These are phyloP conservation scores for Glomus cerebriforme DNA, from an alignment of 192 early-diverging fungal genomes.

Conservation along the genomic window DNA sequence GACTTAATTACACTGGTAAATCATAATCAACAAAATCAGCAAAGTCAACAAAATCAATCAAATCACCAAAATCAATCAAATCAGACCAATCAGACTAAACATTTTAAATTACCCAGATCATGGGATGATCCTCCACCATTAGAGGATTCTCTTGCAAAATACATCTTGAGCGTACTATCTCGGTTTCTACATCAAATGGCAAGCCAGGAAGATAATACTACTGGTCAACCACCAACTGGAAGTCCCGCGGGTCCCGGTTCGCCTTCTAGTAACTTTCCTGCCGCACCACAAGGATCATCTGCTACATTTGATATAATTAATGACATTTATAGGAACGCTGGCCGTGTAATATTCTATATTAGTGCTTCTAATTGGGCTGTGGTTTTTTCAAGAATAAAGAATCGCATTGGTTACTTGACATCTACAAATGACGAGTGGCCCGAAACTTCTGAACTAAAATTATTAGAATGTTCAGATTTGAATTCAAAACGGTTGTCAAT, in stretches of 20 bases:
- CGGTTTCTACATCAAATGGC: conserved; percentile 65
- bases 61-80: not conserved
- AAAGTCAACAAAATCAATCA: not conserved
- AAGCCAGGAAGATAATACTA: conserved; percentile 45
- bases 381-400: conserved; percentile 72
- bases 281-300: conserved; percentile 18
- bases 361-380: conserved; percentile 89
- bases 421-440: conserved; percentile 68
- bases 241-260: conserved; percentile 30
- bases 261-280: conserved; percentile 18
- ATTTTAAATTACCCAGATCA: conserved; percentile 20
- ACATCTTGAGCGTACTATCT: conserved; percentile 61
- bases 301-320: conserved; percentile 54
- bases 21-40: not conserved
- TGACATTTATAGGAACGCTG: conserved; percentile 84
- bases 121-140: conserved; percentile 72
- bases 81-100: not conserved
- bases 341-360: conserved; percentile 81
- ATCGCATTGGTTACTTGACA: conserved; percentile 62
- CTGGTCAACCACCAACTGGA: conserved; percentile 40
- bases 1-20: conserved; percentile 6
- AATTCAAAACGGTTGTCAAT: conserved; percentile 72
- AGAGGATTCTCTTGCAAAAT: conserved; percentile 71
- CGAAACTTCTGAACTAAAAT: conserved; percentile 79
- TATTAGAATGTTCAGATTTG: conserved; percentile 84